phyloP scores from a whole-genome alignment of 2,329 filamentous ascomycete genomes.

The Aschersonia sp. region DNA sequence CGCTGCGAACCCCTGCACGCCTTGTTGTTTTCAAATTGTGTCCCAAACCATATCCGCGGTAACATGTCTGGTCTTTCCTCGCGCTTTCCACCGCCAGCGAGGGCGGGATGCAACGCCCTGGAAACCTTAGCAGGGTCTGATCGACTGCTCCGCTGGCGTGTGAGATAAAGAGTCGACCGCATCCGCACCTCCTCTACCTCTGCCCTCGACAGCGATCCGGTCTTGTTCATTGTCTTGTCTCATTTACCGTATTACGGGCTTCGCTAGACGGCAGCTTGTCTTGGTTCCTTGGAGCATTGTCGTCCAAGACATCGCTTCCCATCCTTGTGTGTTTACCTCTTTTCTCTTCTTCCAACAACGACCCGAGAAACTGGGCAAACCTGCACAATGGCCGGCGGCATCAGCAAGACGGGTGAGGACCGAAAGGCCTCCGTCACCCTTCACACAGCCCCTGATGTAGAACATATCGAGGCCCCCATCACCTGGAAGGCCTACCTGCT shows the following conservation, averaged over 20 bases:
- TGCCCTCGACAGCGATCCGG: neutral
- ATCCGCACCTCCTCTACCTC: neutral
- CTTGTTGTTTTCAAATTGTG: neutral
- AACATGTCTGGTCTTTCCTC: neutral
- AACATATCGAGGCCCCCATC: conserved; percentile 51
- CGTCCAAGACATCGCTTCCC: too few species aligned
- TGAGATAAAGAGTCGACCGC: conserved; percentile 5
- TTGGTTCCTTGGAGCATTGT: too few species aligned
- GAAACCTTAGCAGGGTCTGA: conserved; percentile 1
- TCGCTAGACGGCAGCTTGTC: neutral
- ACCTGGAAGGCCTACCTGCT: conserved; percentile 55
- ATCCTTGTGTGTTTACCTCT: too few species aligned
- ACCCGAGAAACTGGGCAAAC: too few species aligned
- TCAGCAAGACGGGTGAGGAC: conserved; percentile 8
- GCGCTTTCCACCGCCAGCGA: neutral
- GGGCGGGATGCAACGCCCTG: conserved; percentile 2
- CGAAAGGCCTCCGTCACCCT: conserved; percentile 17
- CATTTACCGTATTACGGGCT: conserved; percentile 1
- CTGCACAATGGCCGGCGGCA: neutral
- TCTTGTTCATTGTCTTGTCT: conserved; percentile 1
- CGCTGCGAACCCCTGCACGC: neutral
- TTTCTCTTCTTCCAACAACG: too few species aligned
- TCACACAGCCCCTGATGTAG: conserved; percentile 33
- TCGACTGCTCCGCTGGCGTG: conserved; percentile 1
- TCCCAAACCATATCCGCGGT: neutral